Conservation (phyloP, 208 protist genomes). For the Tetramitus jugosus region DNA sequence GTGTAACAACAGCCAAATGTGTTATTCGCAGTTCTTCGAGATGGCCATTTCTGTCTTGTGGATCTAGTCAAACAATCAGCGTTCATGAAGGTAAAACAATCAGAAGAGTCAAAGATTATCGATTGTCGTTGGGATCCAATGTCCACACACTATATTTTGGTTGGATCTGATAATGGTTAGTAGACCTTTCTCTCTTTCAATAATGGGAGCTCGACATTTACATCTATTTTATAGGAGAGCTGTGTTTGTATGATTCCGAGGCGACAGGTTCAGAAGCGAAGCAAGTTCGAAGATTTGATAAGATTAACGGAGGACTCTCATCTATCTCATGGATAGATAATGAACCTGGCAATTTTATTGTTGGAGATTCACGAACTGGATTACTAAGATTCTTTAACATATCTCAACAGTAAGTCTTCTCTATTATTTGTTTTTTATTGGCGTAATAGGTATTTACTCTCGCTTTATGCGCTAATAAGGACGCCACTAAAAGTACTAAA, state of each 20-base stretch:
- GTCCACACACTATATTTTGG: background rate
- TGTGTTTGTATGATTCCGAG: background rate
- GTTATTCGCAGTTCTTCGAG: too few species aligned
- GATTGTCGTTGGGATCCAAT: slow-evolving; percentile 18
- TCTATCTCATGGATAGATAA: background rate
- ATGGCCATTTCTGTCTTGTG: too few species aligned
- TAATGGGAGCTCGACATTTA: too few species aligned
- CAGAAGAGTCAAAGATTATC: slow-evolving; percentile 4
- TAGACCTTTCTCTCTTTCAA: too few species aligned
- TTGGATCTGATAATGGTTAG: too few species aligned
- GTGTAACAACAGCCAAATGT: too few species aligned
- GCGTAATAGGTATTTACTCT: background rate
- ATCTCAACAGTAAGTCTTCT: background rate
- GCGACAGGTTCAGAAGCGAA: background rate
- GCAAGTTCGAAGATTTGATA: background rate
- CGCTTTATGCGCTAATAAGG: background rate
- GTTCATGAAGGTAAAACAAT: too few species aligned
- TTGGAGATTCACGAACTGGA: background rate
- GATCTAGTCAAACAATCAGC: too few species aligned
- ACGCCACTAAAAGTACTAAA: background rate
- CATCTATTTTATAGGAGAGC: too few species aligned
- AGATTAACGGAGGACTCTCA: background rate
- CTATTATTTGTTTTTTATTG: background rate
- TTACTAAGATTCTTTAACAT: slow-evolving; percentile 7
- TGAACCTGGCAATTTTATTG: slow-evolving; percentile 14